phyloP scores from a whole-genome alignment of 805 yeast species.

The Phaffomyces antillensis region DNA sequence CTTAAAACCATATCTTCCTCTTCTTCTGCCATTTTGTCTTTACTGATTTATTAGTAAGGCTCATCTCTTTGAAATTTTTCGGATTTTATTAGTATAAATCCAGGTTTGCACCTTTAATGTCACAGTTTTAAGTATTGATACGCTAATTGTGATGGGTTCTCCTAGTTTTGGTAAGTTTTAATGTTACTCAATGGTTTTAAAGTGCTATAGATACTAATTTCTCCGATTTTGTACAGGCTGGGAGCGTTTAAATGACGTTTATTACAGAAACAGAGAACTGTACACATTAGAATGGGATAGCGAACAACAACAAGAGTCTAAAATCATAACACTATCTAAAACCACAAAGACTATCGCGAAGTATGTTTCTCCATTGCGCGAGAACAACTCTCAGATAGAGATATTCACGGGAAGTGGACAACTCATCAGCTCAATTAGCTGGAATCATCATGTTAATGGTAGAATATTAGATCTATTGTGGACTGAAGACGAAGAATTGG shows the following conservation, averaged over 20 bases:
- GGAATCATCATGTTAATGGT: slow-evolving; percentile 42
- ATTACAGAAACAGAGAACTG: slow-evolving; percentile 55
- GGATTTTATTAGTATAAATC: neutral
- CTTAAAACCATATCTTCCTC: neutral
- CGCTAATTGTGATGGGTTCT: slow-evolving; percentile 3
- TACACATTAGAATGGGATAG: slow-evolving; percentile 19
- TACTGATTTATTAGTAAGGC: neutral
- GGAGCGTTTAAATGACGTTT: slow-evolving; percentile 72
- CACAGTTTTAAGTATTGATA: neutral
- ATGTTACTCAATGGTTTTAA: neutral
- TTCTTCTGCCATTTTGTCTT: neutral
- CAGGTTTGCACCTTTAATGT: too few relatives aligned
- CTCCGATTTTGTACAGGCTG: slow-evolving; percentile 37
- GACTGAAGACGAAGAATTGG: slow-evolving; percentile 45
- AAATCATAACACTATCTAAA: slow-evolving; percentile 4
- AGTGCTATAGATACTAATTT: neutral
- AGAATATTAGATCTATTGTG: slow-evolving; percentile 48
- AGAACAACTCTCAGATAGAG: slow-evolving; percentile 13
- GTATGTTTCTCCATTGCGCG: slow-evolving; percentile 3
- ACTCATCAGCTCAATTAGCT: slow-evolving; percentile 26
- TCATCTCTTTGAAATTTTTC: neutral
- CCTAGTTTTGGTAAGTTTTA: slow-evolving; percentile 8
- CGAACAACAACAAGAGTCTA: neutral
- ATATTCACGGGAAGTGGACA: slow-evolving; percentile 31
- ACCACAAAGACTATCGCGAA: slow-evolving; percentile 8